Evolutionary conservation across 164 flowering plant species (phyloP).

Genomic region (Berberis vulgaris): DNA sequence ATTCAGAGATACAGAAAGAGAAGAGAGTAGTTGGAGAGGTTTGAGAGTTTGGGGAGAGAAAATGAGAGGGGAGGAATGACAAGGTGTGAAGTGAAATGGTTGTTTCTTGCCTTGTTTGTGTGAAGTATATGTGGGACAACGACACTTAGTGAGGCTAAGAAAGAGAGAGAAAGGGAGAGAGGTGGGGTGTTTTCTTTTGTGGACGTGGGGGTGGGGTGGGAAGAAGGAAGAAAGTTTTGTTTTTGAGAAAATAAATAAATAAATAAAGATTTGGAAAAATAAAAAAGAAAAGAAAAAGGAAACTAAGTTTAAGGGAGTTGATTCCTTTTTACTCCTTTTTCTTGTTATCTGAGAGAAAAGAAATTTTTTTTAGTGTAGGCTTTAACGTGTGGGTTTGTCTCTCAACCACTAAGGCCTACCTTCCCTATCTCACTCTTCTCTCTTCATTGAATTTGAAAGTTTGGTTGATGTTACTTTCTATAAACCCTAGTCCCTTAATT

Average conservation of each 20-base stretch:
- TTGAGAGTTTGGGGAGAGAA: slow-evolving; percentile 25
- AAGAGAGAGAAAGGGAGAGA: slow-evolving; percentile 7
- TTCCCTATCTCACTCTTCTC: slow-evolving; percentile 5
- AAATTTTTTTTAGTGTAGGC: slow-evolving; percentile 18
- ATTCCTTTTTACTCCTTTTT: slow-evolving; percentile 21
- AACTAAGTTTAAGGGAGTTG: slow-evolving; percentile 13
- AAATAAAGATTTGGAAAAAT: slow-evolving; percentile 1
- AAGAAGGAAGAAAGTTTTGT: slow-evolving; percentile 6
- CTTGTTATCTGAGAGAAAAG: slow-evolving; percentile 16
- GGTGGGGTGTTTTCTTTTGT: slow-evolving; percentile 15
- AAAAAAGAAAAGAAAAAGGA: slow-evolving; percentile 6
- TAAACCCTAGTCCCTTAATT: slow-evolving; percentile 17
- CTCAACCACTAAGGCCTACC: slow-evolving; percentile 26
- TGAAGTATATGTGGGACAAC: slow-evolving; percentile 88
- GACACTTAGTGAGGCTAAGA: slow-evolving; percentile 50
- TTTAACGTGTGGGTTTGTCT: slow-evolving; percentile 36
- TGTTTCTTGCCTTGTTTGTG: slow-evolving; percentile 56
- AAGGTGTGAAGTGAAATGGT: slow-evolving; percentile 62
- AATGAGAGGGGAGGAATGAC: slow-evolving; percentile 28
- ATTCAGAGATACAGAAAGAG: background rate
- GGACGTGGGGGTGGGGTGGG: slow-evolving; percentile 31
- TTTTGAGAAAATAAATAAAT: background rate
- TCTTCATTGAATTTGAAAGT: slow-evolving; percentile 19
- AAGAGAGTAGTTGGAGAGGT: slow-evolving; percentile 36
- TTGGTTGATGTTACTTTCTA: slow-evolving; percentile 15